These are phyloP conservation scores for Paxillus involutus DNA, from an alignment of 768 basidiomycete genomes.

Conservation along the genomic window DNA sequence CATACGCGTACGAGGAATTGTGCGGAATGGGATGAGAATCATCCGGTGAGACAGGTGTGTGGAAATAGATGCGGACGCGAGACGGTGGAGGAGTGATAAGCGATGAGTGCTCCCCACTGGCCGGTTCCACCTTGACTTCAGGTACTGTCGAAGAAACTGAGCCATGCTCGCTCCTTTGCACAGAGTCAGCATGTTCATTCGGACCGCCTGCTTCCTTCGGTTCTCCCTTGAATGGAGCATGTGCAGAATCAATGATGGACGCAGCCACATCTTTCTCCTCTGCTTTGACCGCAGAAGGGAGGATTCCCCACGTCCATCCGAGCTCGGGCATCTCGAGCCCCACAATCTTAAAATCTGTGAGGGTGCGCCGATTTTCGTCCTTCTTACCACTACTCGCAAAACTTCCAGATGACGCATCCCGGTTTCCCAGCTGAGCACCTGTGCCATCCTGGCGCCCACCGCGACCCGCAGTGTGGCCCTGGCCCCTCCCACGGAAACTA, in stretches of 20 bases:
- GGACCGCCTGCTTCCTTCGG: conserved; percentile 22
- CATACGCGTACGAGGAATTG: conserved; percentile 41
- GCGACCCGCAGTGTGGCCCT: conserved; percentile 46
- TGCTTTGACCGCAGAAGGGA: conserved; percentile 40
- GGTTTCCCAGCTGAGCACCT: conserved; percentile 37
- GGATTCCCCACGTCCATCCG: conserved; percentile 83
- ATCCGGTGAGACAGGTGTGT: conserved; percentile 82
- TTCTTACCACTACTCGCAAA: conserved; percentile 65
- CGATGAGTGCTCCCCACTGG: conserved; percentile 26
- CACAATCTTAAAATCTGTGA: conserved; percentile 98
- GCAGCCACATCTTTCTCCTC: conserved; percentile 38
- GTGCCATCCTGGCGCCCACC: conserved; percentile 39
- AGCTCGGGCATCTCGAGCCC: conserved; percentile 83
- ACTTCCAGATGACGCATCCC: conserved; percentile 50
- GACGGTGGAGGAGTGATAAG: conserved; percentile 59
- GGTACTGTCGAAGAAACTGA: conserved; percentile 30
- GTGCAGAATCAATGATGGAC: conserved; percentile 32
- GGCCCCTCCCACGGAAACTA: conserved; percentile 62
- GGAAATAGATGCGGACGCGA: conserved; percentile 89
- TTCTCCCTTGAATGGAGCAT: conserved; percentile 33
- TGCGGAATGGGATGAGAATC: conserved; percentile 75
- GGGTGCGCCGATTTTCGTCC: conserved; percentile 85
- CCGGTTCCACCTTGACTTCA: conserved; percentile 32
- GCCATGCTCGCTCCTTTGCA: conserved; percentile 19
- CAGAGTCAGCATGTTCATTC: conserved; percentile 17